Base-by-base conservation (phyloP, 768 basidiomycete genomes). In the Tulasnella sp. region DNA sequence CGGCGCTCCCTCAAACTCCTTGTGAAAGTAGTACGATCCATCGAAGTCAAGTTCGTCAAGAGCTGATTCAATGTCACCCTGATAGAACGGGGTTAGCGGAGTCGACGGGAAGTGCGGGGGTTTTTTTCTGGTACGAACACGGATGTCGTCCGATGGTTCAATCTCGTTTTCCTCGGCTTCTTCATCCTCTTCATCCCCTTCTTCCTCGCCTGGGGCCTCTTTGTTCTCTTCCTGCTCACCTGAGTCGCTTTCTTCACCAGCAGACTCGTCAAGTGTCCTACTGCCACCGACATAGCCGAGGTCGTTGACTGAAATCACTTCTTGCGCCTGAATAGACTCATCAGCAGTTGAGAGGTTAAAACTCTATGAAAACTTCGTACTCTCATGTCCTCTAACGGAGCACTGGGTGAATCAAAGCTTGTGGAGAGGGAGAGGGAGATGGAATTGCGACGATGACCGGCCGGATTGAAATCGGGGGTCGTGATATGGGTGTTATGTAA, bases 1-100 rank as follows among this genome's bases (percentile, higher is more conserved):
- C 75, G 18, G 84, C 69, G 31, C 84, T 84, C 5, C 82, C 37
- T 37, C 76, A 28, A 69, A 69, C 34, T 69, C 64, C 14, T 28
- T 69, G 12, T 69, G 11, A 18, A 69, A 69, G 64, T 37, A 69
- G 64, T 31, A 69, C 14, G 64, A 69, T 18, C 64, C 64, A 20
- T 69, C 34, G 14, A 69, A 69, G 11, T 69, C 64, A 37, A 69
- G 64, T 37, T 69, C 28, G 31, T 69, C 11, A 14, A 69, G 64
- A 14, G 64, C 64, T 31, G 28, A 4, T 69, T 69, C 64, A 28
- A 64, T 64, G 16, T 64, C 60, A 7, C 60, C 60, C 60, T 64
- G 16, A 8, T 50, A 16, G 34, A 12, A 18, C n/a, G 5, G 28
- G 28, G 60, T 64, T 18, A 64, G 60, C n/a, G 28, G n/a, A 64